These are phyloP conservation scores for Phoenix dactylifera DNA, from an alignment of 176 grass and related monocot genomes.

Conservation along the genomic window DNA sequence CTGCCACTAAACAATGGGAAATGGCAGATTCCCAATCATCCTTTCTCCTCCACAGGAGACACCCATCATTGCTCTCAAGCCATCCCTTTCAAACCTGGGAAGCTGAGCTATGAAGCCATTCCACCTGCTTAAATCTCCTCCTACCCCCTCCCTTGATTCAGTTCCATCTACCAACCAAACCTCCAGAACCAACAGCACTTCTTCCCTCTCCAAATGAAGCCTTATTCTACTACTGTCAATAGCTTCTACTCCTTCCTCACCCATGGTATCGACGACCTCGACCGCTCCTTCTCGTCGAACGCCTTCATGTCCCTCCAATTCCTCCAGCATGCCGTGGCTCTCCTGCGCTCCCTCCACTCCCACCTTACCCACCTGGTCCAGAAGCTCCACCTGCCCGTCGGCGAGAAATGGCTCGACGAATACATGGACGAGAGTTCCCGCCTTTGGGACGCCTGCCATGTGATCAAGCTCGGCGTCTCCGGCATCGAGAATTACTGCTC, in stretches of 20 bases:
- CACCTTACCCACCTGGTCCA: conserved; percentile 15
- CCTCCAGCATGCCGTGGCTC: conserved; percentile 6
- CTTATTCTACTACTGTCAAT: conserved; percentile 5
- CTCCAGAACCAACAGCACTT: no score
- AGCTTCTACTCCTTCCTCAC: conserved; percentile 13
- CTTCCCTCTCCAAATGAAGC: conserved; percentile 5
- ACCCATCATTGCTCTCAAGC: conserved; percentile 2
- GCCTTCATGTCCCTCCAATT: conserved; percentile 17
- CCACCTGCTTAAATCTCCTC: not conserved
- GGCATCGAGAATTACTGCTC: conserved; percentile 14
- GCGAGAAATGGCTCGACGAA: conserved; percentile 15
- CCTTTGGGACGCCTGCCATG: conserved; percentile 15
- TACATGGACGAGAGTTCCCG: conserved; percentile 16
- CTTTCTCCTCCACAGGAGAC: conserved; percentile 8
- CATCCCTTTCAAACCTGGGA: conserved; percentile 1
- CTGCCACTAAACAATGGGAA: conserved; percentile 3
- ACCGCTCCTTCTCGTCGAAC: conserved; percentile 7
- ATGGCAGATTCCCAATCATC: conserved; percentile 15
- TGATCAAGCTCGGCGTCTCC: conserved; percentile 11
- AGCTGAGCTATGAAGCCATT: not conserved
- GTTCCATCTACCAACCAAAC: not conserved
- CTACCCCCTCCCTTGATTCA: not conserved
- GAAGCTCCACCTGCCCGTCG: conserved; percentile 17
- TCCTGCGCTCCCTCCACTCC: conserved; percentile 14
- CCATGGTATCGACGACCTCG: conserved; percentile 17